These are phyloP conservation scores for Diaporthe australafricana DNA, from an alignment of 2,329 filamentous ascomycete species.

Conservation along the genomic window DNA sequence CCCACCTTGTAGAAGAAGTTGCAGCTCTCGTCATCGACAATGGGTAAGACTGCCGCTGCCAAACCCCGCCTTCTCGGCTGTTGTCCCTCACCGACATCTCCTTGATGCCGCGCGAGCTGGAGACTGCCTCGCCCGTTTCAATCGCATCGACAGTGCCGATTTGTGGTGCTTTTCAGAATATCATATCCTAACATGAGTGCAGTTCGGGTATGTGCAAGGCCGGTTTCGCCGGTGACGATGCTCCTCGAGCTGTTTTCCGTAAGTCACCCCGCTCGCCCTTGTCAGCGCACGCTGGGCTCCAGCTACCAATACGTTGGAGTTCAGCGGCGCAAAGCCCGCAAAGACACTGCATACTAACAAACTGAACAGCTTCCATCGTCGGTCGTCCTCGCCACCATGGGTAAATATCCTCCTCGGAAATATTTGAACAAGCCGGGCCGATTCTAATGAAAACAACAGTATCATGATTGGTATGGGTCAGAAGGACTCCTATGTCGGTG, in stretches of 20 bases:
- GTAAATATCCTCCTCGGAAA: slow-evolving; percentile 86
- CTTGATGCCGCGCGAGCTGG: slow-evolving; percentile 36
- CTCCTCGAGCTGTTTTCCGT: slow-evolving; percentile 99
- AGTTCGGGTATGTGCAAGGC: slow-evolving; percentile 99
- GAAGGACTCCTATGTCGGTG: slow-evolving; percentile 99
- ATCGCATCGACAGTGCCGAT: not conserved
- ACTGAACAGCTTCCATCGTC: slow-evolving; percentile 89
- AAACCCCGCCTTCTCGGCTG: slow-evolving; percentile 37
- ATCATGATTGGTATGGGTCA: slow-evolving; percentile 99
- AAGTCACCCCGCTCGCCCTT: slow-evolving; percentile 69
- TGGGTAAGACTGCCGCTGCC: slow-evolving; percentile 82
- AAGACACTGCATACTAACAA: slow-evolving; percentile 18
- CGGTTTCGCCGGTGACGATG: slow-evolving; percentile 99
- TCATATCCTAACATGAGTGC: slow-evolving; percentile 54
- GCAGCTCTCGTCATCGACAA: slow-evolving; percentile 99
- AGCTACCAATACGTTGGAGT: slow-evolving; percentile 1
- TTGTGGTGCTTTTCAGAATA: not conserved
- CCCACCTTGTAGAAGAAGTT: slow-evolving; percentile 88
- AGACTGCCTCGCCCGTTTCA: slow-evolving; percentile 12
- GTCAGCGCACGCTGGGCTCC: slow-evolving; percentile 19
- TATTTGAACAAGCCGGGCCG: slow-evolving; percentile 66
- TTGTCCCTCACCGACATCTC: slow-evolving; percentile 51
- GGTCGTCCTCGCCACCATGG: slow-evolving; percentile 99
- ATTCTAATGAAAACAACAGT: slow-evolving; percentile 52
- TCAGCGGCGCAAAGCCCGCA: slow-evolving; percentile 28